phyloP scores from a whole-genome alignment of 1,139 yeast genomes.

The Lodderomyces orthopsilosis region DNA sequence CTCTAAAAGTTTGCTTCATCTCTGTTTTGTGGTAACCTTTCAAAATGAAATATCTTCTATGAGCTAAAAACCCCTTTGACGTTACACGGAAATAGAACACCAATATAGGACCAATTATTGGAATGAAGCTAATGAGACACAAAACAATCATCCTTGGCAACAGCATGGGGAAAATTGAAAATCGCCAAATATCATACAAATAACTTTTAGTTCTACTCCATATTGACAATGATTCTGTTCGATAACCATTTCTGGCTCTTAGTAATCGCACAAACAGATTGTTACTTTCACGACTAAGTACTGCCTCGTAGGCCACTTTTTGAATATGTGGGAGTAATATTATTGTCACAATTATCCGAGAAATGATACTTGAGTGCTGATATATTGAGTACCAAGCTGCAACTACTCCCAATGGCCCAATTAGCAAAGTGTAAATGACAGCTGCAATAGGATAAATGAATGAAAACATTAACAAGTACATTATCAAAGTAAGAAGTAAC shows the following conservation, averaged over 20 bases:
- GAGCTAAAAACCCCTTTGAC: slow-evolving; percentile 54
- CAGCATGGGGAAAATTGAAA: slow-evolving; percentile 23
- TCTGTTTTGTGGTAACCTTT: slow-evolving; percentile 51
- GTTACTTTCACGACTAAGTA: slow-evolving; percentile 50
- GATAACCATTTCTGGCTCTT: slow-evolving; percentile 22
- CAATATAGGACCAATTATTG: slow-evolving; percentile 59
- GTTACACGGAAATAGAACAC: slow-evolving; percentile 58
- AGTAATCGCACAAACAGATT: slow-evolving; percentile 17
- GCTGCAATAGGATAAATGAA: slow-evolving; percentile 50
- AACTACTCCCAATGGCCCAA: slow-evolving; percentile 54
- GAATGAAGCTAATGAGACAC: slow-evolving; percentile 49
- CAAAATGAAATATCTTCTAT: slow-evolving; percentile 57
- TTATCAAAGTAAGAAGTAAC: slow-evolving; percentile 37
- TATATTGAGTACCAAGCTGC: slow-evolving; percentile 54
- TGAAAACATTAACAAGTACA: slow-evolving; percentile 40
- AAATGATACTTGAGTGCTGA: slow-evolving; percentile 51
- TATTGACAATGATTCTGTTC: slow-evolving; percentile 9
- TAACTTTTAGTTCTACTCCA: slow-evolving; percentile 4
- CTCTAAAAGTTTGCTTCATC: slow-evolving; percentile 25
- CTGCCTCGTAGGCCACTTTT: slow-evolving; percentile 54
- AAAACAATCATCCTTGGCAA: slow-evolving; percentile 26
- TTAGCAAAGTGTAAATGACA: slow-evolving; percentile 42
- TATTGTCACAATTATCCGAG: slow-evolving; percentile 48
- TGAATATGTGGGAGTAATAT: slow-evolving; percentile 59
- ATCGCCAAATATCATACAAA: slow-evolving; percentile 24